Evolutionary conservation across 495 filamentous ascomycete species (phyloP).

Genomic region (Aspergillus incahuasiensis): DNA sequence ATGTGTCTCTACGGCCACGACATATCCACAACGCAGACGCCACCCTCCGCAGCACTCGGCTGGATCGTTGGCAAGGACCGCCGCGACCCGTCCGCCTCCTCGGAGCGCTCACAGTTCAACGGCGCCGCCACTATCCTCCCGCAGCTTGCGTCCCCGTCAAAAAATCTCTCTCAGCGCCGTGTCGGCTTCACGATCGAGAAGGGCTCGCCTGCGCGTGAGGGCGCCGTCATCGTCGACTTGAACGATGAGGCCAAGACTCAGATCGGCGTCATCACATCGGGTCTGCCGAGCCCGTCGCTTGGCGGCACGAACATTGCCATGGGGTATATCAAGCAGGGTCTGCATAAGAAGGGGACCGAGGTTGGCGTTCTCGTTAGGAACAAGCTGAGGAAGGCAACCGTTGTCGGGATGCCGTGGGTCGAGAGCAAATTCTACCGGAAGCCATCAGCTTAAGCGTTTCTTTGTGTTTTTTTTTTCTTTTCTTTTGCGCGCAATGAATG

Average conservation of each 20-base stretch:
- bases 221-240: conserved; percentile 67
- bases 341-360: conserved; percentile 84
- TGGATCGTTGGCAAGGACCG: conserved; percentile 84
- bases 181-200: conserved; percentile 76
- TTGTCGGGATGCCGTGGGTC: conserved; percentile 94
- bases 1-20: conserved; percentile 99
- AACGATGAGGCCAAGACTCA: conserved; percentile 50
- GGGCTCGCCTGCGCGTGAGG: conserved; percentile 86
- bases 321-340: conserved; percentile 81
- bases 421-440: conserved; percentile 66
- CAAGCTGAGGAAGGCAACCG: conserved; percentile 69
- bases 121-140: conserved; percentile 67
- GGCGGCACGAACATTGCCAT: conserved; percentile 89
- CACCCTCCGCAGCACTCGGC: conserved; percentile 73
- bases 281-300: conserved; percentile 80
- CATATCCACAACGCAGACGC: conserved; percentile 82
- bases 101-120: conserved; percentile 53
- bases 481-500: background rate
- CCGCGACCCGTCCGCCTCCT: conserved; percentile 43
- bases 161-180: conserved; percentile 67
- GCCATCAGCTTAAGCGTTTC: background rate
- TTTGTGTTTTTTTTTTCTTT: conserved; percentile 1
- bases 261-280: conserved; percentile 75
- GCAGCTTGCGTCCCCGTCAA: conserved; percentile 59
- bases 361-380: conserved; percentile 77